Evolutionary conservation across 176 grass and related monocot species (phyloP), one percentile per base, ranked within the genome.

Genomic region (Musa schizocarpa): DNA sequence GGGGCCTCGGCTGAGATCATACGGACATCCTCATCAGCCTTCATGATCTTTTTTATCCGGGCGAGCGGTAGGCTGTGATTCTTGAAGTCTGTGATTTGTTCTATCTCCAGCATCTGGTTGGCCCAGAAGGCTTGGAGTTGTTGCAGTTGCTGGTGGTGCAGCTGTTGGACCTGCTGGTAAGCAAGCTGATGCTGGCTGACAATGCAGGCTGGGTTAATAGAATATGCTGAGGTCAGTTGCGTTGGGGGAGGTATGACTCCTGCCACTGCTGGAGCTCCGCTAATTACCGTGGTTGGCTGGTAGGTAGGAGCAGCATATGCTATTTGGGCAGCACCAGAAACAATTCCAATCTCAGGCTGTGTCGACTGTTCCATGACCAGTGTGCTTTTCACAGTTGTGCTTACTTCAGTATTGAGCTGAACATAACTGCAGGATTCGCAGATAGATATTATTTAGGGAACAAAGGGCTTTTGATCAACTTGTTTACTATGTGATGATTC

Each of bases 111-210:
- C 76, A 89, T 8, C n/a, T 64, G 87, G 13, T 78, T 80, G 49
- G 73, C 76, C 87, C 83, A 89, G 73, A 89, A 89, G 53, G 75
- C n/a, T 68, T 85, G 82, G 19, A 88, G 83, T 50, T 85, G 82
- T 54, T 84, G 82, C 76, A 85, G 86, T 56, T 79, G 76, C 71
- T 87, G 85, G 20, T 84, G 85, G 61, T 87, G 81, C 13, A 82
- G 78, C 19, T 85, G 82, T 62, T 88, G 82, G 11, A 76, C 65
- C 72, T 82, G 82, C 65, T 86, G 85, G 27, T 79, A 82, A 27
- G 75, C 85, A 62, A 85, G 77, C 79, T 88, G 86, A 25, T 88
- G 80, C 71, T 84, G 86, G 34, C 69, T 52, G 73, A 68, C 74
- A 53, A 77, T 34, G 59, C 81, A 71, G 51, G 77, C 71, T 2